Conservation (phyloP, 2,329 filamentous ascomycete species). For the Harringtonia aguacate region DNA sequence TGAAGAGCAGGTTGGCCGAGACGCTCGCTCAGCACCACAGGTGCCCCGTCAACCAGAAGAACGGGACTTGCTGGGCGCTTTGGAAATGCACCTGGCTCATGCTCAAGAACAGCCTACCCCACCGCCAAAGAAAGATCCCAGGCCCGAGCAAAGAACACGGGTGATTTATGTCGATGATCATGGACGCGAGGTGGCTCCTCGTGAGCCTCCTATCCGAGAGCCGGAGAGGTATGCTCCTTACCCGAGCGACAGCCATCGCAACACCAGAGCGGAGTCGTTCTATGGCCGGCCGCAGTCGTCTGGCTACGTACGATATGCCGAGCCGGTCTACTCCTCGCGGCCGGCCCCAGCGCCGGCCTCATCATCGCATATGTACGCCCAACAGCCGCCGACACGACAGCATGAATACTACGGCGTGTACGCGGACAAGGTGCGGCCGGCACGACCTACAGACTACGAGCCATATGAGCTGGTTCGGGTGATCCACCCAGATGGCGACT, state of each 20-base stretch:
- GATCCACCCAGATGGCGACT: slow-evolving; percentile 31
- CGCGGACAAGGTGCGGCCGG: slow-evolving; percentile 17
- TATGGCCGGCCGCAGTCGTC: slow-evolving; percentile 21
- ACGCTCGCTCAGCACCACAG: background rate
- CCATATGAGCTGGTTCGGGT: slow-evolving; percentile 35
- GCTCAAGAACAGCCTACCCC: background rate
- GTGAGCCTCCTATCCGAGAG: background rate
- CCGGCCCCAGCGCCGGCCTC: slow-evolving; percentile 6
- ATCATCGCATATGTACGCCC: slow-evolving; percentile 5
- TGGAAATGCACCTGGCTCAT: slow-evolving; percentile 17
- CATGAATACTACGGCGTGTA: slow-evolving; percentile 23
- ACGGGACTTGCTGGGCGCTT: slow-evolving; percentile 11
- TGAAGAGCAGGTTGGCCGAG: background rate
- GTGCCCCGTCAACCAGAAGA: background rate
- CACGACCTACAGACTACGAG: slow-evolving; percentile 14
- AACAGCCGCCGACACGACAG: background rate
- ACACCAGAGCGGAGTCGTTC: slow-evolving; percentile 9
- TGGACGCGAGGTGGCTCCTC: slow-evolving; percentile 3
- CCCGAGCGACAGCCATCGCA: background rate
- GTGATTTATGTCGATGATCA: slow-evolving; percentile 7
- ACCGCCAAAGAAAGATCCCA: background rate
- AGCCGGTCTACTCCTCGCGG: too few species aligned
- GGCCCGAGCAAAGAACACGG: background rate
- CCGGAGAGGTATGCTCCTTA: background rate
- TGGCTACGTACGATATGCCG: slow-evolving; percentile 18